Conservation (phyloP, 2,329 filamentous ascomycete genomes). For the Coleophoma crateriformis region DNA sequence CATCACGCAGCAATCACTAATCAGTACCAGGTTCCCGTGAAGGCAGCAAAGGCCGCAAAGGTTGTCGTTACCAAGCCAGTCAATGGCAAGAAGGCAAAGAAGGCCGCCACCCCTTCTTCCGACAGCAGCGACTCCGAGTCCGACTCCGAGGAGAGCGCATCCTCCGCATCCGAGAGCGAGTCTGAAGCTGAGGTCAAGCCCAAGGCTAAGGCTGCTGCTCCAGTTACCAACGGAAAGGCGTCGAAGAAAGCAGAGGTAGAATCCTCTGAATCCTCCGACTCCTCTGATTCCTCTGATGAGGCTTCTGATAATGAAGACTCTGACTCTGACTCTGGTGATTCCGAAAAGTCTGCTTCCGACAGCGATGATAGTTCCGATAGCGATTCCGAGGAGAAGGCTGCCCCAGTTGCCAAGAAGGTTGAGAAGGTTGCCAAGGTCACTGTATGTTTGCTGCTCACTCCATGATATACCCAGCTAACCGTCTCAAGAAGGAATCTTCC, state of each 20-base stretch:
- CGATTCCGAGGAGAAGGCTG: conserved; percentile 21
- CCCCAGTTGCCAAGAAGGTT: conserved; percentile 9
- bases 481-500: conserved; percentile 13
- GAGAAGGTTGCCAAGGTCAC: conserved; percentile 17
- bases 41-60: conserved; percentile 62
- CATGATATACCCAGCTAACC: neutral
- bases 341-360: conserved; percentile 22
- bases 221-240: conserved; percentile 25
- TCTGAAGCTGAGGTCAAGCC: conserved; percentile 27
- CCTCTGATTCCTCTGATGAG: conserved; percentile 15
- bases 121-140: conserved; percentile 30
- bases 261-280: conserved; percentile 30
- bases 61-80: conserved; percentile 47
- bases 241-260: conserved; percentile 29
- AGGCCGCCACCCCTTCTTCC: conserved; percentile 35
- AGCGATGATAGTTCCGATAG: conserved; percentile 22
- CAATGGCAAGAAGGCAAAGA: conserved; percentile 39
- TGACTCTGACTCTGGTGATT: conserved; percentile 16
- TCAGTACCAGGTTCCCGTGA: conserved; percentile 56
- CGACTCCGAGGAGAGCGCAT: conserved; percentile 28
- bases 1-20: conserved; percentile 68
- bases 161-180: conserved; percentile 15
- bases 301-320: conserved; percentile 7
- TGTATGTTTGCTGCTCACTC: conserved; percentile 17
- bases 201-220: conserved; percentile 14